Base-by-base conservation (phyloP, 495 filamentous ascomycete genomes). In the Margaritispora aquatica region DNA sequence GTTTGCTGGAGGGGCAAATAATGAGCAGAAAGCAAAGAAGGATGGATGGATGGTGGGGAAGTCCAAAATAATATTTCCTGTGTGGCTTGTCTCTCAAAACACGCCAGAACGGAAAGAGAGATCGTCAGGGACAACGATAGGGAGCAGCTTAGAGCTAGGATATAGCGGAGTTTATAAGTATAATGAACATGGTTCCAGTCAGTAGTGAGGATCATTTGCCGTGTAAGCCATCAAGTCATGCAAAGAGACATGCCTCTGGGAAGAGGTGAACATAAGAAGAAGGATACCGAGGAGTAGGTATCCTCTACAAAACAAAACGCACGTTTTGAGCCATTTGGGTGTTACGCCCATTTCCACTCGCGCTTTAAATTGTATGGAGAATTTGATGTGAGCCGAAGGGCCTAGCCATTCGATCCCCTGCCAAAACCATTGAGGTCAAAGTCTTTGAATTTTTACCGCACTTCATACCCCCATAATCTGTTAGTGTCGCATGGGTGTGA, bases 71-170 rank as follows among this genome's bases (percentile, higher is more conserved):
- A 38, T 24, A 48, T 21, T 44, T 13, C 26, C 9, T 51, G 41
- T 48, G 60, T 44, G 54, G 53, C 34, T n/a, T 46, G 22, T 44
- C 47, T 44, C 22, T 51, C 55, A 13, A 55, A 46, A 31, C n/a
- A 27, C 41, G 61, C 61, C 36, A 55, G 27, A 10, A 23, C 19
- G 24, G 13, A 19, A 38, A 36, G 17, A 55, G 31, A 26, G 55
- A 63, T 59, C 61, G 61, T 55, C 61, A 63, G 61, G 61, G 36
- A 59, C 61, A 36, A 55, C 51, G 17, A 44, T 44, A 44, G 10
- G 23, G 20, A 17, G 21, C 22, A 5, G 34, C 26, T 51, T 52
- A 55, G 20, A 19, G 26, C 51, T 26, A 49, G 34, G 19, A 17
- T 17, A 20, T 54, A n/a, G 52, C 36, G 23, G 51, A 38, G 23